phyloP scores from a whole-genome alignment of 2,329 filamentous ascomycete genomes.

The Byssochlamys sp. region DNA sequence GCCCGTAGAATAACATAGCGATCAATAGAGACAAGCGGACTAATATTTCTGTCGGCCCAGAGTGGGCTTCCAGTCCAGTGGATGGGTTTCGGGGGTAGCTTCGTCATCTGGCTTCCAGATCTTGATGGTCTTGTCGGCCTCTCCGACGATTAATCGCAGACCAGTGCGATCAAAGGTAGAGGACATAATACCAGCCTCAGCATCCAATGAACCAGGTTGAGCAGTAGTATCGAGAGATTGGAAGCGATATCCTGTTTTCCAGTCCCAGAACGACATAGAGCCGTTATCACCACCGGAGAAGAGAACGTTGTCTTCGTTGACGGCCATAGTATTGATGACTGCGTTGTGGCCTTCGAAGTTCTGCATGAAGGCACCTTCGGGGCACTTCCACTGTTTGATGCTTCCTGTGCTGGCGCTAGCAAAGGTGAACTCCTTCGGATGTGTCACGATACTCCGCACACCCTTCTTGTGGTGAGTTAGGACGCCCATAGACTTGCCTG shows the following conservation, averaged over 20 bases:
- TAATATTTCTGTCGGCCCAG: conserved; percentile 68
- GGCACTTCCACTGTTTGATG: conserved; percentile 99
- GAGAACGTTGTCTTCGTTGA: conserved; percentile 89
- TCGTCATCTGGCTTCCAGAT: conserved; percentile 91
- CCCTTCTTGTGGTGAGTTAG: conserved; percentile 98
- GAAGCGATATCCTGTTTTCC: conserved; percentile 90
- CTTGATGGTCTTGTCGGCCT: conserved; percentile 97
- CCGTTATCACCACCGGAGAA: conserved; percentile 95
- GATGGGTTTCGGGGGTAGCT: conserved; percentile 83
- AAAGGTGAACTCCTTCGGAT: conserved; percentile 93
- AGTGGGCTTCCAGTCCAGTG: conserved; percentile 81
- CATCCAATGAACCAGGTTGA: conserved; percentile 86
- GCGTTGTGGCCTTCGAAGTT: conserved; percentile 95
- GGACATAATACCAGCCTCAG: conserved; percentile 89
- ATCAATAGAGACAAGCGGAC: conserved; percentile 6
- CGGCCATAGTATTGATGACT: conserved; percentile 87
- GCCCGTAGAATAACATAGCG: conserved; percentile 1
- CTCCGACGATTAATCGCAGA: conserved; percentile 79
- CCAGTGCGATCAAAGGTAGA: conserved; percentile 87
- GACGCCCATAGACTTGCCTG: conserved; percentile 90
- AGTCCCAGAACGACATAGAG: conserved; percentile 96
- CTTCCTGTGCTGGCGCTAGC: conserved; percentile 81
- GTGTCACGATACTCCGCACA: conserved; percentile 70
- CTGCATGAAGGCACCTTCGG: conserved; percentile 96
- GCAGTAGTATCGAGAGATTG: conserved; percentile 83